Conservation (phyloP, 2,329 filamentous ascomycete genomes). For the Teratosphaeria pseudoeucalypti region DNA sequence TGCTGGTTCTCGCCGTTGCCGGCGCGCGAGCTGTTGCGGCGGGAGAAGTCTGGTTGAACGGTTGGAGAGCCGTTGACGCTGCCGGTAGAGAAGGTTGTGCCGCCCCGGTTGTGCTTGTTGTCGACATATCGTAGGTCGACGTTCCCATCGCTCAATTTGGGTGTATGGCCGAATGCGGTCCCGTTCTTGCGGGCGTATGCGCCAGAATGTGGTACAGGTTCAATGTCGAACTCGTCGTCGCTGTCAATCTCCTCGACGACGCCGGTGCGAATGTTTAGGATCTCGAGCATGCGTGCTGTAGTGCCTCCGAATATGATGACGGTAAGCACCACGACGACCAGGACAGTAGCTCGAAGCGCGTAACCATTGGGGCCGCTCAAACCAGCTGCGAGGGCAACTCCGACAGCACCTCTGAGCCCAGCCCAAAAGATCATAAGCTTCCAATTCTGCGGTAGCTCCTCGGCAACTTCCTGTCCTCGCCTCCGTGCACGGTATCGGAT, state of each 20-base stretch:
- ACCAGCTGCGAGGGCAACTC: slow-evolving; percentile 84
- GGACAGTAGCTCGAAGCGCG: slow-evolving; percentile 82
- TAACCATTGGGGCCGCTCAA: slow-evolving; percentile 62
- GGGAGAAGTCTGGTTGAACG: slow-evolving; percentile 31
- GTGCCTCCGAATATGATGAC: slow-evolving; percentile 99
- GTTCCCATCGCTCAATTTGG: slow-evolving; percentile 38
- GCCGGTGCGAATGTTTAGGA: slow-evolving; percentile 88
- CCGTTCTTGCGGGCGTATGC: slow-evolving; percentile 74
- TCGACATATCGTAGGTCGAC: slow-evolving; percentile 22
- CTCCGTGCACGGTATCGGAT: slow-evolving; percentile 75
- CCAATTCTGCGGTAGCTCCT: slow-evolving; percentile 88
- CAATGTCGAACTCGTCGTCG: slow-evolving; percentile 97
- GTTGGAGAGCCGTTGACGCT: slow-evolving; percentile 41
- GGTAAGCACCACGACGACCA: slow-evolving; percentile 92
- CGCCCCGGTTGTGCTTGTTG: slow-evolving; percentile 28
- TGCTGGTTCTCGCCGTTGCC: slow-evolving; percentile 30
- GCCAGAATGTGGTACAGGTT: slow-evolving; percentile 54
- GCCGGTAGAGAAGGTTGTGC: slow-evolving; percentile 50
- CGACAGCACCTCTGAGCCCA: slow-evolving; percentile 86
- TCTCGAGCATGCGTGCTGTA: slow-evolving; percentile 94
- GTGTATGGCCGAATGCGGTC: slow-evolving; percentile 65
- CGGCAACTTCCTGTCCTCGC: slow-evolving; percentile 63
- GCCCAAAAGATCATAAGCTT: slow-evolving; percentile 99
- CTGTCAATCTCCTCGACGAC: slow-evolving; percentile 96
- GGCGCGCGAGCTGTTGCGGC: slow-evolving; percentile 42